These are phyloP conservation scores for Rhizomucor miehei DNA, from an alignment of 371 early-diverging fungal genomes.

Conservation along the genomic window DNA sequence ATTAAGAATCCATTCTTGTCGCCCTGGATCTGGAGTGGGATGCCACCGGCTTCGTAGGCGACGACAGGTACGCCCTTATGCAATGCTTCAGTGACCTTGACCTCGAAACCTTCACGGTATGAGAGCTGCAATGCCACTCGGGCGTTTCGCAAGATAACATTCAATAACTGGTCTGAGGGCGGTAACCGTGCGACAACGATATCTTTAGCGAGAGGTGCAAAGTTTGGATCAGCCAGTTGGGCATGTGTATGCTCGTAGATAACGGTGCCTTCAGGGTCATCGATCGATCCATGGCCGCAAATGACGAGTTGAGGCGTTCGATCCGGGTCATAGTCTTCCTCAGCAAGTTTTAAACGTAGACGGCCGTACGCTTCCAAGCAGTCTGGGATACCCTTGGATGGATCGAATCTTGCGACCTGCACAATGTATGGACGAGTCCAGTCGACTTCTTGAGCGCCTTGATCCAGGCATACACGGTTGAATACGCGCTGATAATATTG, in stretches of 20 bases:
- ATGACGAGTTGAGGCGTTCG: conserved; percentile 74
- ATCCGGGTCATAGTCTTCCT: conserved; percentile 25
- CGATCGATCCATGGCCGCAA: conserved; percentile 82
- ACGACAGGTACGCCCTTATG: conserved; percentile 55
- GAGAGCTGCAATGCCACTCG: conserved; percentile 78
- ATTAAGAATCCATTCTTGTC: conserved; percentile 67
- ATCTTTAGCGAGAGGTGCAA: conserved; percentile 44
- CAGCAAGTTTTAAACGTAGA: conserved; percentile 56
- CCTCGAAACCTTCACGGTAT: conserved; percentile 84
- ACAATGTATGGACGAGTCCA: conserved; percentile 73
- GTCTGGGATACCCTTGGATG: conserved; percentile 84
- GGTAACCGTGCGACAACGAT: conserved; percentile 69
- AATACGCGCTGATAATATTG: conserved; percentile 75
- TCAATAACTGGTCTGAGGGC: conserved; percentile 79
- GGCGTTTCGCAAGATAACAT: conserved; percentile 67
- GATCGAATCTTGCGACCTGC: conserved; percentile 89
- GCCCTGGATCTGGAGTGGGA: conserved; percentile 78
- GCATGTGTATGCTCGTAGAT: conserved; percentile 65
- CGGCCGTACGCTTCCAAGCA: conserved; percentile 68
- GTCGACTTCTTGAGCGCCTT: conserved; percentile 61
- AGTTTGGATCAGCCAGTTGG: conserved; percentile 31
- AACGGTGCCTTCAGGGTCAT: conserved; percentile 84
- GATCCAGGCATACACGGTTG: conserved; percentile 71
- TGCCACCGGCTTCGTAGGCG: conserved; percentile 71
- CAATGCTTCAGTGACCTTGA: conserved; percentile 86